Evolutionary conservation across 768 basidiomycete genomes (phyloP).

Genomic region (Russula sp.): DNA sequence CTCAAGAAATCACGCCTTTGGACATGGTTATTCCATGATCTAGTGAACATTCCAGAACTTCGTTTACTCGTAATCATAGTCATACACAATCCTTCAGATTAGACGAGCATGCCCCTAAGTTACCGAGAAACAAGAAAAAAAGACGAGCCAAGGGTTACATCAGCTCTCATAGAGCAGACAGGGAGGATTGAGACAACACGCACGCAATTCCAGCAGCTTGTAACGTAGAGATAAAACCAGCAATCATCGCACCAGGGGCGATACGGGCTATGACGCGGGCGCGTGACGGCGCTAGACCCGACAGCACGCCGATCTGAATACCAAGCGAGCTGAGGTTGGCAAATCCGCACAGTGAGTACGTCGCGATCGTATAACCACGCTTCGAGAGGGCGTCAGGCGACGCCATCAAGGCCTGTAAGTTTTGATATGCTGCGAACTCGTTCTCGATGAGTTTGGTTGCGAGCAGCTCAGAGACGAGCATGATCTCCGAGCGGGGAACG

Average conservation of each 20-base stretch:
- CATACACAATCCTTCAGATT: too few species aligned
- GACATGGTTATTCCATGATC: too few species aligned
- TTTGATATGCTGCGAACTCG: conserved; percentile 75
- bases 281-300: conserved; percentile 65
- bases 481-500: conserved; percentile 77
- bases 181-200: conserved; percentile 32
- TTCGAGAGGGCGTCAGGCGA: conserved; percentile 54
- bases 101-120: conserved; percentile 40
- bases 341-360: conserved; percentile 89
- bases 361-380: conserved; percentile 78
- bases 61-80: too few species aligned
- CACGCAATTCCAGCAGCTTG: conserved; percentile 60
- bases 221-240: conserved; percentile 64
- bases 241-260: conserved; percentile 66
- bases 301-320: conserved; percentile 75
- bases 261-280: conserved; percentile 66
- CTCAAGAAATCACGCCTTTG: too few species aligned
- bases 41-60: too few species aligned
- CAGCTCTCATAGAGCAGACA: not conserved
- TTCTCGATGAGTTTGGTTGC: conserved; percentile 86
- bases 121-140: conserved; percentile 4
- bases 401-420: conserved; percentile 49
- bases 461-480: conserved; percentile 74
- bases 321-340: conserved; percentile 84
- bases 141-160: not conserved